A percentile compares a stretch with the other conserved stretches of the same genome.
phyloP scores from a whole-genome alignment of 2,329 filamentous ascomycete genomes.

The Botrytis pseudocinerea region DNA sequence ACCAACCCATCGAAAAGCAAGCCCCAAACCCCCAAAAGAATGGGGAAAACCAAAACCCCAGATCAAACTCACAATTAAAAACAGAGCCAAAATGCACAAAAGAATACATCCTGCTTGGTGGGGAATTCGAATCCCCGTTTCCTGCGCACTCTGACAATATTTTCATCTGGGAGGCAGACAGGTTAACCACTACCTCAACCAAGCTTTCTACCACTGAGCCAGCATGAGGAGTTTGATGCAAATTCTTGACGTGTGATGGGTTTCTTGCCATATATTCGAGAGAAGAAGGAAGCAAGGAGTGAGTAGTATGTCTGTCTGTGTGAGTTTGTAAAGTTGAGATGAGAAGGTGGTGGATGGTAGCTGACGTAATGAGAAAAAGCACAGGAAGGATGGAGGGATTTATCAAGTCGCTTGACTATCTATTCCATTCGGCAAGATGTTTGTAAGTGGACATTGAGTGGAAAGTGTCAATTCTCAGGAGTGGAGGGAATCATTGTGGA shows the following conservation, averaged over 20 bases:
- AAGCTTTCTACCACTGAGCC: slow-evolving; percentile 16
- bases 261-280: background rate
- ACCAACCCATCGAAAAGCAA: background rate
- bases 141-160: background rate
- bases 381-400: background rate
- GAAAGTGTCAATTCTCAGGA: background rate
- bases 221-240: background rate
- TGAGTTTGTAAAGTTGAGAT: background rate
- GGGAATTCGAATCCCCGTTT: slow-evolving; percentile 24
- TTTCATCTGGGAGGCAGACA: slow-evolving; percentile 19
- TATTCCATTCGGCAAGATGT: background rate
- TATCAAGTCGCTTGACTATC: background rate
- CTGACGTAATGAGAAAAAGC: background rate
- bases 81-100: background rate
- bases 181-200: slow-evolving; percentile 25
- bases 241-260: background rate
- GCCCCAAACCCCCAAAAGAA: too few species aligned
- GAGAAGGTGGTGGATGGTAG: background rate
- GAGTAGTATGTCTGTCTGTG: background rate
- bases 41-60: too few species aligned
- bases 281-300: background rate
- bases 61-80: too few species aligned
- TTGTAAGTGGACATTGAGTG: background rate
- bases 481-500: background rate
- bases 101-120: slow-evolving; percentile 16